Evolutionary conservation across 345 rosid species (phyloP).

Genomic region (Rubroshorea leprosula): DNA sequence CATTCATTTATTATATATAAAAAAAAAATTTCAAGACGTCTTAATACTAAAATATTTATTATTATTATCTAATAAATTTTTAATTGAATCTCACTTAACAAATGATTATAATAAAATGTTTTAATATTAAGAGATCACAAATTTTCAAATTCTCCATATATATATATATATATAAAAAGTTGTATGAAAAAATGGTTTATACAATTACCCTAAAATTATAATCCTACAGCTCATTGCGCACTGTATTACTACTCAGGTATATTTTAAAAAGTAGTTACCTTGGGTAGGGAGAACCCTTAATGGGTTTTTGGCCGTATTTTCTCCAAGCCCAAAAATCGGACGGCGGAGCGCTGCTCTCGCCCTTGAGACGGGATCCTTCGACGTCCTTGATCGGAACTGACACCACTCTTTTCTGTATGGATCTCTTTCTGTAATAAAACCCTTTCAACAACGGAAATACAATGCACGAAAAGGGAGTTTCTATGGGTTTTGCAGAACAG

Average conservation of each 20-base stretch:
- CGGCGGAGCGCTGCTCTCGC: constrained; percentile 69
- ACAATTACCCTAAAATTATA: not conserved
- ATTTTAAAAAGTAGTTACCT: constrained; percentile 31
- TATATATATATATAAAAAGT: too few species aligned
- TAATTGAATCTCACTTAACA: too few species aligned
- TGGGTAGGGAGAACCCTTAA: constrained; percentile 96
- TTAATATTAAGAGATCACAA: too few species aligned
- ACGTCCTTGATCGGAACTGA: constrained; percentile 81
- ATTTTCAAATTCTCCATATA: too few species aligned
- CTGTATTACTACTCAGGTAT: not conserved
- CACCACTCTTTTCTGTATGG: constrained; percentile 65
- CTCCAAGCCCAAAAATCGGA: constrained; percentile 99
- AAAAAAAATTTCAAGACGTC: too few species aligned
- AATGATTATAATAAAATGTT: too few species aligned
- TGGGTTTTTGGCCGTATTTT: constrained; percentile 97
- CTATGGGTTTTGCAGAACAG: not conserved
- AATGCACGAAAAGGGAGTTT: not conserved
- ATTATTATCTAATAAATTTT: too few species aligned
- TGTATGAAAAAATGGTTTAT: too few species aligned
- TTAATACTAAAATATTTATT: too few species aligned
- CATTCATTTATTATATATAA: too few species aligned
- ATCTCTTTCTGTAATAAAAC: constrained; percentile 42
- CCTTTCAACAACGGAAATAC: not conserved
- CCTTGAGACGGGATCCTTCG: constrained; percentile 66
- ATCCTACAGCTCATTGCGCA: not conserved